These are phyloP conservation scores for Leccinum solheimii DNA, from an alignment of 1,284 basidiomycete species.

Conservation along the genomic window DNA sequence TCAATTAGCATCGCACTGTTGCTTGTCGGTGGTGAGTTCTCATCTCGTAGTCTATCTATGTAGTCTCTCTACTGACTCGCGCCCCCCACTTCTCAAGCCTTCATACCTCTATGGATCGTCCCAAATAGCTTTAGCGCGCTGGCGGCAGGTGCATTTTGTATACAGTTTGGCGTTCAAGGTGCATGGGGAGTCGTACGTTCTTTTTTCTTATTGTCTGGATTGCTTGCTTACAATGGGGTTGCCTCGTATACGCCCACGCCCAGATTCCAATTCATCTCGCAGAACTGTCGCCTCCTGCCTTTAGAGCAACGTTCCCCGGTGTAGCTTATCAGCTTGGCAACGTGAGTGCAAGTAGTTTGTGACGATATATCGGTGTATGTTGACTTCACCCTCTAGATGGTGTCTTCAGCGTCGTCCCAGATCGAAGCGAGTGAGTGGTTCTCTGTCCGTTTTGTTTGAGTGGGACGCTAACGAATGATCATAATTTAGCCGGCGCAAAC, in stretches of 20 bases:
- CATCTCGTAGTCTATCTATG: neutral
- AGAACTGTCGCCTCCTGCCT: constrained; percentile 89
- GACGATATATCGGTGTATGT: neutral
- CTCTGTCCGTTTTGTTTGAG: neutral
- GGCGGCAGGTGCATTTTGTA: constrained; percentile 78
- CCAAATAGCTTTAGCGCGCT: constrained; percentile 67
- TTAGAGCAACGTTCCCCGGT: constrained; percentile 91
- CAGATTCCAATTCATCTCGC: constrained; percentile 83
- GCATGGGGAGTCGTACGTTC: constrained; percentile 75
- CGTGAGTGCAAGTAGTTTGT: constrained; percentile 32
- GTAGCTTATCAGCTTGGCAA: constrained; percentile 88
- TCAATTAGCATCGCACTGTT: constrained; percentile 52
- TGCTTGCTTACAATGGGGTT: constrained; percentile 7
- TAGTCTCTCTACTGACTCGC: neutral
- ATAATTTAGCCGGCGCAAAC: constrained; percentile 53
- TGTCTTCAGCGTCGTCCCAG: constrained; percentile 84
- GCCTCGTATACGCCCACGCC: neutral
- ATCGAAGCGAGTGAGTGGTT: constrained; percentile 81
- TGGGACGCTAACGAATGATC: neutral
- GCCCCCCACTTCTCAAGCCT: constrained; percentile 35
- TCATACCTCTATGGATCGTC: constrained; percentile 86
- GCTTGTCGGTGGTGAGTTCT: constrained; percentile 43
- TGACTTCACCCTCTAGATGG: constrained; percentile 55
- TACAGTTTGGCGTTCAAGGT: constrained; percentile 85
- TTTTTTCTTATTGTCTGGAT: neutral